phyloP scores from a whole-genome alignment of 768 basidiomycete species.

The Tricholoma hemisulphureum region DNA sequence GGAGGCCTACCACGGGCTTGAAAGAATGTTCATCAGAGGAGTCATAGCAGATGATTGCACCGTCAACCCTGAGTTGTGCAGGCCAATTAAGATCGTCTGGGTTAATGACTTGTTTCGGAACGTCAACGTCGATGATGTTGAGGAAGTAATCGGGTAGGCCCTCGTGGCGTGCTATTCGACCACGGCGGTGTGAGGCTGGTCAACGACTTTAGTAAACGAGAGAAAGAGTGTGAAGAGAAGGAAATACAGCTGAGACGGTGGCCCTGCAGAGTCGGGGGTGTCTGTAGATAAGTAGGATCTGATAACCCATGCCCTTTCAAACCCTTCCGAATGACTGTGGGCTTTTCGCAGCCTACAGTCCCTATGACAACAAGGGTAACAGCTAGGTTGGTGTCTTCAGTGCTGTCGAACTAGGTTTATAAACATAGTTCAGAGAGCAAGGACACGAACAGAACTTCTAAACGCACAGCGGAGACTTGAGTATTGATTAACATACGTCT shows the following conservation, averaged over 20 bases:
- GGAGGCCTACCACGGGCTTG: conserved; percentile 59
- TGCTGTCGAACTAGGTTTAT: conserved; percentile 1
- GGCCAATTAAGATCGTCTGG: conserved; percentile 36
- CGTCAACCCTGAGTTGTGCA: conserved; percentile 59
- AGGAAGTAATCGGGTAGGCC: conserved; percentile 47
- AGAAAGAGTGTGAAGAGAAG: neutral
- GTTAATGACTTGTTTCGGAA: conserved; percentile 23
- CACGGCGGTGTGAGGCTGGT: conserved; percentile 35
- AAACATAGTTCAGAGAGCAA: neutral
- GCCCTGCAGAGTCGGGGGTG: conserved; percentile 26
- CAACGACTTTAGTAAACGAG: neutral
- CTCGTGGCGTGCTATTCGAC: conserved; percentile 26
- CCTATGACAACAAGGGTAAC: conserved; percentile 80
- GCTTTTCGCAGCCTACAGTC: conserved; percentile 78
- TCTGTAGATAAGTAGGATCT: conserved; percentile 36
- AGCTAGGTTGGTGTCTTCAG: conserved; percentile 21
- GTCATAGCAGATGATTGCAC: conserved; percentile 86
- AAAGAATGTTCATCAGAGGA: conserved; percentile 62
- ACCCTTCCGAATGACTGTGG: conserved; percentile 75
- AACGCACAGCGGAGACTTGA: conserved; percentile 25
- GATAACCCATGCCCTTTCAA: conserved; percentile 59
- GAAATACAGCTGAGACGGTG: conserved; percentile 42
- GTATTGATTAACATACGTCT: conserved; percentile 39
- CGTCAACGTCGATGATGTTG: conserved; percentile 56
- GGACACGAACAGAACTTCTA: conserved; percentile 3